Conservation (phyloP, 257 asterid genomes). For the Lycium ferocissimum region DNA sequence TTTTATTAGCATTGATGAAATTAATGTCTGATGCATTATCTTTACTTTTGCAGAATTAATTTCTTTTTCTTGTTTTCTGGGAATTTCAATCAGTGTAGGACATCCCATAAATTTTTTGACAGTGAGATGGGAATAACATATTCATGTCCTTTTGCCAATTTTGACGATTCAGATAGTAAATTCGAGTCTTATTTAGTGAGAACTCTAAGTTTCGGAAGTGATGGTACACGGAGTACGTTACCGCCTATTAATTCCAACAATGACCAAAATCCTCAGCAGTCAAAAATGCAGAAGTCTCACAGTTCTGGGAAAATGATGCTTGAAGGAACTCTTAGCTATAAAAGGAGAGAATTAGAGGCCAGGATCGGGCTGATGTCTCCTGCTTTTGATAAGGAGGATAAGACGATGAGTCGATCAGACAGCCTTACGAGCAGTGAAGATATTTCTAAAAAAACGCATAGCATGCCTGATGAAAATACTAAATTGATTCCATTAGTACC, state of each 20-base stretch:
- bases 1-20: neutral
- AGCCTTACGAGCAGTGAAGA: constrained; percentile 20
- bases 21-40: constrained; percentile 1
- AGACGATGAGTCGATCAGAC: constrained; percentile 34
- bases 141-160: constrained; percentile 46
- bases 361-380: constrained; percentile 46
- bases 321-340: constrained; percentile 59
- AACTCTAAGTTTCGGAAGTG: constrained; percentile 48
- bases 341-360: constrained; percentile 59
- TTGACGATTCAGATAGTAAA: constrained; percentile 52
- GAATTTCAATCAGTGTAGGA: neutral
- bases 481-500: neutral
- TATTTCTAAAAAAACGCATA: constrained; percentile 24
- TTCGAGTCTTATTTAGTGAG: constrained; percentile 49
- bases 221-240: constrained; percentile 37
- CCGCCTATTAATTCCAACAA: constrained; percentile 48
- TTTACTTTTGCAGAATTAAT: constrained; percentile 26
- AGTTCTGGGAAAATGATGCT: constrained; percentile 59
- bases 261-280: constrained; percentile 42
- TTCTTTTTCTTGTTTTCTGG: neutral
- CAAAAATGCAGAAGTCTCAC: constrained; percentile 41
- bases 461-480: neutral
- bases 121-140: constrained; percentile 72
- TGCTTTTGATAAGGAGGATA: constrained; percentile 24
- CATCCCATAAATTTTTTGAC: constrained; percentile 32